These are phyloP conservation scores for Fusarium sp. DNA, from an alignment of 2,329 filamentous ascomycete genomes.

Conservation along the genomic window DNA sequence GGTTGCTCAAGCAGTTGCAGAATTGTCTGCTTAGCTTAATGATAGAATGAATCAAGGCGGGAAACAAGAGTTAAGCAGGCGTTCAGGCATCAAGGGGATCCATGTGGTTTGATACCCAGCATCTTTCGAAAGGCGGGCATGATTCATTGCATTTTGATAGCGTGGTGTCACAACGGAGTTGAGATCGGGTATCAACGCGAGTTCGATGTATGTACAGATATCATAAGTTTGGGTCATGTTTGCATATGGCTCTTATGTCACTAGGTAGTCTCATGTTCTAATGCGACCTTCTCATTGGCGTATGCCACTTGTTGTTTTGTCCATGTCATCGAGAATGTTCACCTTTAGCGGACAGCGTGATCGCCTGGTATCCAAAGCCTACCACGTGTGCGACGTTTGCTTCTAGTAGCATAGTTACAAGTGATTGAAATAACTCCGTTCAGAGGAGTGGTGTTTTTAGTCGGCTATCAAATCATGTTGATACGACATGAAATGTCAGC, in stretches of 20 bases:
- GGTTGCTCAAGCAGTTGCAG: conserved; percentile 77
- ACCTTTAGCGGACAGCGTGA: background rate
- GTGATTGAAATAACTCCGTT: background rate
- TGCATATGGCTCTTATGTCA: conserved; percentile 30
- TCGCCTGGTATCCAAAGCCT: background rate
- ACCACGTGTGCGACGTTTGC: background rate
- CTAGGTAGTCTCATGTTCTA: conserved; percentile 31
- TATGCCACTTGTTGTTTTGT: background rate
- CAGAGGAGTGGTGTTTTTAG: background rate
- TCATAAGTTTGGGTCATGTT: conserved; percentile 21
- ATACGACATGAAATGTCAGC: conserved; percentile 69
- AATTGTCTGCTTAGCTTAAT: conserved; percentile 60
- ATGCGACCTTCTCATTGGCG: conserved; percentile 20
- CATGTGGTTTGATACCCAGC: conserved; percentile 48
- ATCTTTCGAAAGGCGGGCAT: conserved; percentile 42
- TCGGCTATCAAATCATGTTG: background rate
- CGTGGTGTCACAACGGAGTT: conserved; percentile 42
- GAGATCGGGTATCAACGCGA: conserved; percentile 24
- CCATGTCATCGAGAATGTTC: background rate
- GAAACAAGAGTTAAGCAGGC: conserved; percentile 42
- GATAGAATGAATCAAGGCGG: conserved; percentile 37
- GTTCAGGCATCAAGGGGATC: conserved; percentile 44
- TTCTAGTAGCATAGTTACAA: background rate
- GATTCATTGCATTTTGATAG: conserved; percentile 42
- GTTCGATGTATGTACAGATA: conserved; percentile 17